phyloP scores from a whole-genome alignment of 768 basidiomycete genomes.

The Nevesoporus exiguus region DNA sequence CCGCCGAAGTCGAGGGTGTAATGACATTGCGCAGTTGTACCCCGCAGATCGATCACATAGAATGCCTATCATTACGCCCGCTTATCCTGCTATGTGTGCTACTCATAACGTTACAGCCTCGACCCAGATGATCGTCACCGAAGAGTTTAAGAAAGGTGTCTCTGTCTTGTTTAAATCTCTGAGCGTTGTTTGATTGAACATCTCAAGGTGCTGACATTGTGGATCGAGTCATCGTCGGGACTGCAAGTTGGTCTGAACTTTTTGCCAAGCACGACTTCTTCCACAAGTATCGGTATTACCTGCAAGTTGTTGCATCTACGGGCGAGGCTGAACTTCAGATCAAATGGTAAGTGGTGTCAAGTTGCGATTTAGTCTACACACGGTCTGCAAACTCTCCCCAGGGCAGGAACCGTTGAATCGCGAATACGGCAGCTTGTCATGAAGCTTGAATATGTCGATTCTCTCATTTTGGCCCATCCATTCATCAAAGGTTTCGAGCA shows the following conservation, averaged over 20 bases:
- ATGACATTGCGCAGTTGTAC: constrained; percentile 59
- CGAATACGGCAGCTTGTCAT: constrained; percentile 93
- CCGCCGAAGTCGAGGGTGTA: too few relatives aligned
- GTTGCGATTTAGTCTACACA: neutral
- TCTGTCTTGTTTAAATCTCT: neutral
- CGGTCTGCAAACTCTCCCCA: constrained; percentile 26
- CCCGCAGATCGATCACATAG: constrained; percentile 91
- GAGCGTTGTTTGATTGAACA: constrained; percentile 12
- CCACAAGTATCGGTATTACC: constrained; percentile 92
- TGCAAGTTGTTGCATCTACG: constrained; percentile 93
- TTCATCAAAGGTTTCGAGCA: constrained; percentile 94
- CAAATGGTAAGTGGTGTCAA: constrained; percentile 70
- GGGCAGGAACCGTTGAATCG: constrained; percentile 98
- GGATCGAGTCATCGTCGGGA: constrained; percentile 84
- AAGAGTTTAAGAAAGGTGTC: constrained; percentile 89
- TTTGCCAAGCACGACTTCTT: constrained; percentile 97
- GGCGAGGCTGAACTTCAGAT: constrained; percentile 79
- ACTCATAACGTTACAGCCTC: constrained; percentile 97
- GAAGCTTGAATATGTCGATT: constrained; percentile 96
- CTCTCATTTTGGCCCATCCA: constrained; percentile 88
- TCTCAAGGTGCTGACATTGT: constrained; percentile 85
- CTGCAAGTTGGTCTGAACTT: constrained; percentile 86
- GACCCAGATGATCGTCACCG: constrained; percentile 93
- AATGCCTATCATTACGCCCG: constrained; percentile 99
- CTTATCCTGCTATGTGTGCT: constrained; percentile 98